Percentiles rank a stretch among this genome's conserved stretches.
Conservation (phyloP, 176 grass and related monocot species). For the Carex myosuroides region DNA sequence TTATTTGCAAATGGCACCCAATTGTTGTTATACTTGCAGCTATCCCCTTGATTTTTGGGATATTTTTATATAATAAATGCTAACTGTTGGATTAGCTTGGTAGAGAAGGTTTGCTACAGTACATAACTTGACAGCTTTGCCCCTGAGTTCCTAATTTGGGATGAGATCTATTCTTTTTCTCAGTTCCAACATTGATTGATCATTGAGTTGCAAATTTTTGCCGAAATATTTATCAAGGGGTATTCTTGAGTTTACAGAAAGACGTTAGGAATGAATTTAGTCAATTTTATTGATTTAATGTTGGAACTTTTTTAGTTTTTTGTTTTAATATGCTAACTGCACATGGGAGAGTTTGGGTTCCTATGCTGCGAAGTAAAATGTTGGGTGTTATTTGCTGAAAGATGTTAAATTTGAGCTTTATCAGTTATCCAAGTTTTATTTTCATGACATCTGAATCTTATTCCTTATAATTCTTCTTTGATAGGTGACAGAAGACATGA, state of each 20-base stretch:
- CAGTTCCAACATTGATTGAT: not conserved
- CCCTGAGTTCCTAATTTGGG: not conserved
- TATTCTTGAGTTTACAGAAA: not conserved
- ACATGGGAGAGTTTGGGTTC: not conserved
- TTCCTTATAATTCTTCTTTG: slow-evolving; percentile 25
- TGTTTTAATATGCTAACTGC: not conserved
- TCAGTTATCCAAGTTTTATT: slow-evolving; percentile 2
- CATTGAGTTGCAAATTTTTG: not conserved
- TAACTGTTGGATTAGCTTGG: not conserved
- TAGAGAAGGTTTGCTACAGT: not conserved
- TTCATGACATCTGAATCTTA: slow-evolving; percentile 29
- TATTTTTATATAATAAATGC: not conserved
- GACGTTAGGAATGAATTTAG: not conserved
- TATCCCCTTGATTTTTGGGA: not conserved
- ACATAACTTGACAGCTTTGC: not conserved
- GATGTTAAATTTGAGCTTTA: not conserved
- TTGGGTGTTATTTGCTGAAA: not conserved
- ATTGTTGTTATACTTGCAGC: not conserved
- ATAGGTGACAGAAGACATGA: slow-evolving; percentile 66
- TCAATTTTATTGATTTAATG: not conserved
- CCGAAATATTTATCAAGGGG: not conserved
- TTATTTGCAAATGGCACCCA: slow-evolving; percentile 10
- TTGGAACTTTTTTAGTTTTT: not conserved
- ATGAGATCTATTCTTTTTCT: not conserved
- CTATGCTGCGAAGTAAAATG: not conserved